Percentiles rank a stretch among this genome's conserved stretches.
Conservation (phyloP, 2,329 filamentous ascomycete genomes). For the Neocatenulostroma microsporum region DNA sequence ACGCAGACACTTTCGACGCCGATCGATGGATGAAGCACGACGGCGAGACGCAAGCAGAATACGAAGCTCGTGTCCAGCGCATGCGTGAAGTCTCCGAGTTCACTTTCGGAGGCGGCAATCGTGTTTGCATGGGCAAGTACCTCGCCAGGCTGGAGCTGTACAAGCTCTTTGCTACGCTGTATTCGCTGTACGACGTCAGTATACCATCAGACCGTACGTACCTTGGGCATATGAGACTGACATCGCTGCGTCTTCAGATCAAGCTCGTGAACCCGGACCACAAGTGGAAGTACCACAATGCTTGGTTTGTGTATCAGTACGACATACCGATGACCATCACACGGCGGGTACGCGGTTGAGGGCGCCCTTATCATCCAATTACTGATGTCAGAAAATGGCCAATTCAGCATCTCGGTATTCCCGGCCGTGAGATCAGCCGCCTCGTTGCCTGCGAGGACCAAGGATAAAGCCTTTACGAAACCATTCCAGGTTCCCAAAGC, state of each 20-base stretch:
- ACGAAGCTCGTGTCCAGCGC: background rate
- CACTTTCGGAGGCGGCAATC: conserved; percentile 27
- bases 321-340: conserved; percentile 4
- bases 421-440: too few relatives aligned
- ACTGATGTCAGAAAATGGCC: too few relatives aligned
- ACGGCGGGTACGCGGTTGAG: too few relatives aligned
- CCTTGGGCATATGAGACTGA: background rate
- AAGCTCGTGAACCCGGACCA: conserved; percentile 11
- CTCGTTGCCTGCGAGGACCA: too few relatives aligned
- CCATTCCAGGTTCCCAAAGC: too few relatives aligned
- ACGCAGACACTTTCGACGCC: conserved; percentile 28
- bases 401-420: too few relatives aligned
- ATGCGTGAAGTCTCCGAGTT: conserved; percentile 5
- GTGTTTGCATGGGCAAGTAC: conserved; percentile 26
- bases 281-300: conserved; percentile 11
- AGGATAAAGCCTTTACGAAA: too few relatives aligned
- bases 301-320: conserved; percentile 14
- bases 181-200: conserved; percentile 7
- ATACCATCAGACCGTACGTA: background rate
- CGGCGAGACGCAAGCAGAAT: conserved; percentile 1
- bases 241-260: conserved; percentile 1
- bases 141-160: conserved; percentile 21
- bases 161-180: conserved; percentile 14
- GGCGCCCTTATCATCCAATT: too few relatives aligned
- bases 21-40: conserved; percentile 35